These are phyloP conservation scores for Platanthera guangdongensis DNA, from an alignment of 106 monocot genomes.

Conservation along the genomic window DNA sequence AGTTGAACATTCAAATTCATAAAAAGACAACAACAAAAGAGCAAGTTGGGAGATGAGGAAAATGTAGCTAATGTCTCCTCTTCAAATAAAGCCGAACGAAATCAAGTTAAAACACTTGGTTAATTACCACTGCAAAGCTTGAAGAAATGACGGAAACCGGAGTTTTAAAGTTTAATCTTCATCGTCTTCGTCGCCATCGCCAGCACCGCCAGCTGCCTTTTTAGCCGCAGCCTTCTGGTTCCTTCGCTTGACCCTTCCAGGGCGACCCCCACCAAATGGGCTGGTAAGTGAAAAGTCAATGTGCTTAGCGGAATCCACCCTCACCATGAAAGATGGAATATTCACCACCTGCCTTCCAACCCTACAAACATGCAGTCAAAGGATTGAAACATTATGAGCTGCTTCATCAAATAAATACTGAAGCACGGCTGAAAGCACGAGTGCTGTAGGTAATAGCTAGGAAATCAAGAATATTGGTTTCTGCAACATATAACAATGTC, in stretches of 20 bases:
- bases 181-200: constrained; percentile 16
- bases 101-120: neutral
- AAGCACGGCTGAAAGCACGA: neutral
- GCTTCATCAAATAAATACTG: neutral
- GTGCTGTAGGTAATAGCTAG: neutral
- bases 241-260: constrained; percentile 17
- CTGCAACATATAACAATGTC: no score
- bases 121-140: no score
- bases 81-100: neutral
- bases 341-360: constrained; percentile 21
- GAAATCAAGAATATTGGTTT: neutral
- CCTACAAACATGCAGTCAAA: neutral
- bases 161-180: neutral
- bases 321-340: constrained; percentile 21
- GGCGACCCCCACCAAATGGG: constrained; percentile 17
- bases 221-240: constrained; percentile 11
- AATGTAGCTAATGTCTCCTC: neutral
- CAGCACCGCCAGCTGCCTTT: constrained; percentile 17
- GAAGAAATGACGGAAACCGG: no score
- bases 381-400: neutral
- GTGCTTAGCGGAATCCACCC: constrained; percentile 10
- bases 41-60: neutral
- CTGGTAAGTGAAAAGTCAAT: constrained; percentile 20
- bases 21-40: neutral
- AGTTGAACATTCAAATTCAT: neutral